Percentiles rank a stretch among this genome's conserved stretches.
Conservation (phyloP, 345 rosid species). For the Populus pruinosa region DNA sequence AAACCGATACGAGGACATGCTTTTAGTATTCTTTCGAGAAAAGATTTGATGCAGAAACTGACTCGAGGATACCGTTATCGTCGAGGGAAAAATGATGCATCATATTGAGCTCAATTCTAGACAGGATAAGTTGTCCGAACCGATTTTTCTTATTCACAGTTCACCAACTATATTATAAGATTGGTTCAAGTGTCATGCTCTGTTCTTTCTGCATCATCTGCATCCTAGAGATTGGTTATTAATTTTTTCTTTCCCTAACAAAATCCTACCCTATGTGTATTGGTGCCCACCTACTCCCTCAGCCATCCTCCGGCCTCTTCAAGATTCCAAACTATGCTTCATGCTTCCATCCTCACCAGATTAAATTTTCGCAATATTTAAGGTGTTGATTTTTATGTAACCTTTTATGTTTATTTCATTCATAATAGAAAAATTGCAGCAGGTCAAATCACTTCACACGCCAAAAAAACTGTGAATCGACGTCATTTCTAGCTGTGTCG, state of each 20-base stretch:
- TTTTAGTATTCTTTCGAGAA: no score
- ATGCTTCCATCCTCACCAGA: background rate
- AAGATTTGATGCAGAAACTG: no score
- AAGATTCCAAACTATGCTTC: conserved; percentile 5
- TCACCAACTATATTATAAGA: background rate
- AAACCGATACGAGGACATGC: background rate
- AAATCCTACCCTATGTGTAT: background rate
- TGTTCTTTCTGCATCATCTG: background rate
- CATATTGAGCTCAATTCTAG: background rate
- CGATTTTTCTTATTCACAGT: background rate
- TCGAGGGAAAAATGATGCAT: background rate
- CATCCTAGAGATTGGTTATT: background rate
- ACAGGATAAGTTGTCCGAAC: background rate
- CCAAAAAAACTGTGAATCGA: background rate
- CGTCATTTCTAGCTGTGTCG: background rate
- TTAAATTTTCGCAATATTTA: background rate
- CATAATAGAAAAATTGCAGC: background rate
- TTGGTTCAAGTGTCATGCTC: background rate
- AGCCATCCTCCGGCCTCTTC: background rate
- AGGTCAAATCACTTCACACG: background rate
- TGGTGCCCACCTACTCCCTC: conserved; percentile 1
- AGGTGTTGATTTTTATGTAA: background rate
- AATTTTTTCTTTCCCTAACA: background rate
- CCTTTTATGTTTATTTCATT: background rate
- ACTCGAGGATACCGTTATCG: no score